Conservation (phyloP, 1,139 yeast species). For the Blastobotrys buckinghamii region DNA sequence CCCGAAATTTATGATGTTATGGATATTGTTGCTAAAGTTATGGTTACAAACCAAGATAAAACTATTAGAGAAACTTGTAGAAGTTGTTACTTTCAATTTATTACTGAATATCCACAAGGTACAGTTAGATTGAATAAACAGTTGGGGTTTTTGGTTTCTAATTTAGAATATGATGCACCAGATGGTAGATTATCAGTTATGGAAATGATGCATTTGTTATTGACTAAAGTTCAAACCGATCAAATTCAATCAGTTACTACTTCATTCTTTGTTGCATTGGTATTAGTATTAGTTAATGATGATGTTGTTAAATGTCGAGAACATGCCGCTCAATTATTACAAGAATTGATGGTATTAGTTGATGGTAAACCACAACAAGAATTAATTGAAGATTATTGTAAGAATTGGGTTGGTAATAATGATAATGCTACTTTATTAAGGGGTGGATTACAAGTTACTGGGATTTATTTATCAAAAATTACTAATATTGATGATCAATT, state of each 20-base stretch:
- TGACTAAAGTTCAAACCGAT: slow-evolving; percentile 60
- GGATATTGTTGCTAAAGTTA: slow-evolving; percentile 73
- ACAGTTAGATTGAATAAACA: slow-evolving; percentile 79
- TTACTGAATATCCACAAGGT: slow-evolving; percentile 95
- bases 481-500: slow-evolving; percentile 33
- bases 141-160: slow-evolving; percentile 74
- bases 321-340: slow-evolving; percentile 65
- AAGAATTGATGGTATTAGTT: slow-evolving; percentile 40
- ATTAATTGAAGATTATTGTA: slow-evolving; percentile 52
- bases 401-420: slow-evolving; percentile 62
- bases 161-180: slow-evolving; percentile 78
- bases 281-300: slow-evolving; percentile 74
- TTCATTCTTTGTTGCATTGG: slow-evolving; percentile 77
- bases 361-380: slow-evolving; percentile 32
- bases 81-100: slow-evolving; percentile 73
- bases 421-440: slow-evolving; percentile 53
- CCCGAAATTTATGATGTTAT: slow-evolving; percentile 90
- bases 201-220: slow-evolving; percentile 72
- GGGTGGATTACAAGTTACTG: slow-evolving; percentile 74
- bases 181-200: slow-evolving; percentile 86
- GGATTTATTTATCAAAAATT: slow-evolving; percentile 50
- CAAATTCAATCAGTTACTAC: slow-evolving; percentile 56
- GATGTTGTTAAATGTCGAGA: slow-evolving; percentile 79
- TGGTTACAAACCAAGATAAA: slow-evolving; percentile 84
- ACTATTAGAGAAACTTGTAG: slow-evolving; percentile 85